Evolutionary conservation across 1,284 basidiomycete species (phyloP), one percentile per base, ranked within the genome.

Genomic region (Cryptococcus amylolentus): DNA sequence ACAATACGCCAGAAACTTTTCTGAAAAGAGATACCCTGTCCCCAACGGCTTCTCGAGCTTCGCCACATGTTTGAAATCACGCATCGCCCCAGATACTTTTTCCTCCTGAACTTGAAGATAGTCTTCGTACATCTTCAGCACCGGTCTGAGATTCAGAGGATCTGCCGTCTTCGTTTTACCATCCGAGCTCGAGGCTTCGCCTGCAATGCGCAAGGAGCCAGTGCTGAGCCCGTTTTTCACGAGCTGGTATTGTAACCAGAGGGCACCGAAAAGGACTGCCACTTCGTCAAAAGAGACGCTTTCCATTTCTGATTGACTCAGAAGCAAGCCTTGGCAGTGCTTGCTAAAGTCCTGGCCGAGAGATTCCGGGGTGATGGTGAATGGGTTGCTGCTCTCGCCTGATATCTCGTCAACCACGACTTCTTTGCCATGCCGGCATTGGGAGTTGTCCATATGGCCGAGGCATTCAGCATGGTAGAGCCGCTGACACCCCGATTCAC

Each of bases 181-280:
- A 14, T 39, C 35, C 31, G 31, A 35, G 10, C 31, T 35, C 31
- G 31, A 35, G 31, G 31, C 10, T 67, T 68, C 18, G 71, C 72
- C 38, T 64, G 71, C 43, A 59, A 72, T 5, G 76, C 80, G 73
- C 7, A 83, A 70, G 38, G 88, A 84, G 1, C 86, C 85, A 23
- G 84, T 74, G 0, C 81, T 81, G 13, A 89, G 63, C 0, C 88
- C 89, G 60, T 84, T 85, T 47, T 80, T 78, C 51, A 89, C 70
- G 16, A 89, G 80, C 55, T 87, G 84, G 18, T 84, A 69, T 65
- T 91, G 88, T 0, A 78, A 82, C 81, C 84, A 86, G 5, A 89
- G 73, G 16, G 80, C 71, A 12, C 82, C 80, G 60, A 81, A 80
- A 44, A 84, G 79, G 5, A 87, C 77, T 1, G 86, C 83, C 4